Evolutionary conservation across 2,329 filamentous ascomycete species (phyloP), one percentile per base, ranked within the genome.

Genomic region (Xylariaceae sp.): DNA sequence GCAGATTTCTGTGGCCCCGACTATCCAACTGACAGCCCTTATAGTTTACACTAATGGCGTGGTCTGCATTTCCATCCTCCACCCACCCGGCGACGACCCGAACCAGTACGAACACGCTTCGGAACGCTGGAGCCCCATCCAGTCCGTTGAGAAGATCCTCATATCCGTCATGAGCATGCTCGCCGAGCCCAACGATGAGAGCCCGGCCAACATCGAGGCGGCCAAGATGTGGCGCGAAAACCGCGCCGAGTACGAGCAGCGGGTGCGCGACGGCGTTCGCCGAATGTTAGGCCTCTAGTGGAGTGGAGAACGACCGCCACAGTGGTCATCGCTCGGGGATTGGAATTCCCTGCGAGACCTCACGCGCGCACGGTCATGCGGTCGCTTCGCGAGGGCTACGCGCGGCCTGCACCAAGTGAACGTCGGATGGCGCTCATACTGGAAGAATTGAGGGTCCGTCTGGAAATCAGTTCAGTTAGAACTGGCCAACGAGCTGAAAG

Each of bases 111-210:
- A 97, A 73, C 89, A 92, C 65, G 92, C 94, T 6, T 91, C 88
- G 1, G 94, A 97, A 76, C 86, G 92, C 60, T 97, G 92, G 92
- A 92, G 88, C 31, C 92, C 92, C 9, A 96, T 97, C 60, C 94
- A 97, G 76, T 94, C 88, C 56, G 92, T 96, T 63, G 94, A 97
- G 75, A 97, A 96, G 78, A 97, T 97, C 64, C 78, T 97, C 63
- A 91, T 97, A 55, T 91, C 86, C 47, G 92, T 97, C 57, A 97
- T 97, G 87, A 96, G 90, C 73, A 97, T 97, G 91, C 82, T 97
- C 45, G 91, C 91, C 1, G 91, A 96, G 74, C 91, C 92, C 57
- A 97, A 97, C 72, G 92, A 97, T 69, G 92, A 97, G 79, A 94
- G 88, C 61, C 92, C 92, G 0, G 92, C 92, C 55, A 97, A 97